Conservation (phyloP, 192 early-diverging fungal genomes). For the Umbelopsis vinacea region DNA sequence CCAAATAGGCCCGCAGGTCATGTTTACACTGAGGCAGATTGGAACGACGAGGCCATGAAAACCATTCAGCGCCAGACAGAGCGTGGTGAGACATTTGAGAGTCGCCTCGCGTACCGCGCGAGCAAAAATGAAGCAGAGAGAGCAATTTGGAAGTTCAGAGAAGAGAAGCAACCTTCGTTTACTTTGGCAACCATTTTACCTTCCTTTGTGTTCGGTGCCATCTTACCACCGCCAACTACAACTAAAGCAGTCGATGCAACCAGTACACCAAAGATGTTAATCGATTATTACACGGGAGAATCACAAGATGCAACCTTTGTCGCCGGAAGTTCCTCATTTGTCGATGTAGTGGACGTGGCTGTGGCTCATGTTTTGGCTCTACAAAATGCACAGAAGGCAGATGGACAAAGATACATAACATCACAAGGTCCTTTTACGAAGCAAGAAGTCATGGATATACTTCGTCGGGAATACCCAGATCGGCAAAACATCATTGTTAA, state of each 20-base stretch:
- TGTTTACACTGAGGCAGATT: conserved; percentile 20
- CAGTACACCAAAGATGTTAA: background rate
- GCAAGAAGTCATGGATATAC: background rate
- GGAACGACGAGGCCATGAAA: conserved; percentile 24
- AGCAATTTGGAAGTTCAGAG: conserved; percentile 24
- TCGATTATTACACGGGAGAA: conserved; percentile 4
- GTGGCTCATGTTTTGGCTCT: conserved; percentile 23
- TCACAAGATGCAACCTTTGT: background rate
- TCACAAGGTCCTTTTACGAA: background rate
- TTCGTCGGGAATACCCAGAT: conserved; percentile 2
- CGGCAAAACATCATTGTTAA: background rate
- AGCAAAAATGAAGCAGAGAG: conserved; percentile 26
- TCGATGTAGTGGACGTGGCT: conserved; percentile 9
- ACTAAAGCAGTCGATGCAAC: background rate
- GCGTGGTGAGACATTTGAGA: background rate
- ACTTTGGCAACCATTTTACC: conserved; percentile 24
- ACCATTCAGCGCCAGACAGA: background rate
- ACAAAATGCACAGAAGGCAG: conserved; percentile 1
- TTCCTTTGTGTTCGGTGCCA: conserved; percentile 1
- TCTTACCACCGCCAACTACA: background rate
- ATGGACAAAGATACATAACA: conserved; percentile 25
- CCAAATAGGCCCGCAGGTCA: background rate
- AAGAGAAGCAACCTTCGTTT: conserved; percentile 20
- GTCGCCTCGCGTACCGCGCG: background rate
- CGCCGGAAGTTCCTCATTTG: background rate